Evolutionary conservation across 2,329 filamentous ascomycete genomes (phyloP).

Genomic region (Fonsecaea multimorphosa): DNA sequence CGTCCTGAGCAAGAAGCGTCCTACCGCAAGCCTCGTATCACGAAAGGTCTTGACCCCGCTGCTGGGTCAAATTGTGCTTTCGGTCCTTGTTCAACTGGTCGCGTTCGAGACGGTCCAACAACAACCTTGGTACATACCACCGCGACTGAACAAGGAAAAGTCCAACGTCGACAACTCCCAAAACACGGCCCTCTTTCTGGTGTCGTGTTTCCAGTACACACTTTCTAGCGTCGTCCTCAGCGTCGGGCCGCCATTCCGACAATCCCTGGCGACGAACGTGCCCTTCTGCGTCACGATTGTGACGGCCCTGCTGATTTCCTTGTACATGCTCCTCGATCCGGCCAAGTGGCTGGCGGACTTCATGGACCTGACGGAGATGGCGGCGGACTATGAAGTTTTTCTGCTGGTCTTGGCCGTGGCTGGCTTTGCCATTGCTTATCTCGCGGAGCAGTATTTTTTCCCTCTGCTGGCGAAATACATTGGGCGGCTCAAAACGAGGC

Average conservation of each 20-base stretch:
- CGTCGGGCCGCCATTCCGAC: conserved; percentile 88
- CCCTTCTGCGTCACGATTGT: conserved; percentile 83
- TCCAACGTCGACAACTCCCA: conserved; percentile 90
- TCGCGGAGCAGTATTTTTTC: conserved; percentile 74
- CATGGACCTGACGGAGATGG: conserved; percentile 87
- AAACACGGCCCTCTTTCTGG: conserved; percentile 87
- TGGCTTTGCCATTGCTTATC: conserved; percentile 73
- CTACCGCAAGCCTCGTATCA: conserved; percentile 89
- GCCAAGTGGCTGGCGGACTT: conserved; percentile 69
- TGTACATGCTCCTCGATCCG: conserved; percentile 82
- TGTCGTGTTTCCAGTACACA: conserved; percentile 95
- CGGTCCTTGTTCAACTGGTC: conserved; percentile 75
- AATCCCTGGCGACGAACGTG: conserved; percentile 78
- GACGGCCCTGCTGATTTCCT: conserved; percentile 68
- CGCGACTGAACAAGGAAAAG: conserved; percentile 75
- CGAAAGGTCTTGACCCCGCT: conserved; percentile 89
- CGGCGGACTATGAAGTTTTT: conserved; percentile 72
- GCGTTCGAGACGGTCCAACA: conserved; percentile 75
- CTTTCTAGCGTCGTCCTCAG: conserved; percentile 86
- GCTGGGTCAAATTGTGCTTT: conserved; percentile 84
- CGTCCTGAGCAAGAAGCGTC: conserved; percentile 78
- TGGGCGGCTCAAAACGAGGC: conserved; percentile 64
- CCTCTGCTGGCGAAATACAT: conserved; percentile 70
- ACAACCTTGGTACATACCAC: conserved; percentile 87
- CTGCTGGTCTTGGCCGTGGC: conserved; percentile 72